phyloP scores from a whole-genome alignment of 306 rosid genomes.

The Neltuma alba region DNA sequence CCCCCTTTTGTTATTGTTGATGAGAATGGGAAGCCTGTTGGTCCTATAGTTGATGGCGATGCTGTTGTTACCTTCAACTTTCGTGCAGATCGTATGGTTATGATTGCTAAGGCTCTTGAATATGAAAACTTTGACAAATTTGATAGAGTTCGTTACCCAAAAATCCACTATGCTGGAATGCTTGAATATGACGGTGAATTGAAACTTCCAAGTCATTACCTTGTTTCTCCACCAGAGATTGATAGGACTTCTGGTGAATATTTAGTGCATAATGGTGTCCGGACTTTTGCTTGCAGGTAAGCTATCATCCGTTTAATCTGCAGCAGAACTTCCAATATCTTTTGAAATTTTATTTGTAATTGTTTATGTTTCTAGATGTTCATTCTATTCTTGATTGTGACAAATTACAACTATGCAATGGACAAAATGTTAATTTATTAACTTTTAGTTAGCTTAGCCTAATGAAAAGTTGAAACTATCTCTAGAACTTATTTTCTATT shows the following conservation, averaged over 20 bases:
- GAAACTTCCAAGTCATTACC: constrained; percentile 91
- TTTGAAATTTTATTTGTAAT: constrained; percentile 8
- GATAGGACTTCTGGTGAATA: constrained; percentile 99
- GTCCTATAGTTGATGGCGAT: constrained; percentile 97
- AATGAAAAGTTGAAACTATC: not conserved
- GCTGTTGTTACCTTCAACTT: constrained; percentile 96
- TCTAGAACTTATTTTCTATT: constrained; percentile 12
- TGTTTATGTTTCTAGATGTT: constrained; percentile 12
- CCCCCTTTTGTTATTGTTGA: constrained; percentile 95
- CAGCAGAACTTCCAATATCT: not conserved
- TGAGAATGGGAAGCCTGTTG: constrained; percentile 80
- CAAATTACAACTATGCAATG: not conserved
- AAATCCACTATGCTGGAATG: constrained; percentile 96
- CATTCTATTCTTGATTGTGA: constrained; percentile 14
- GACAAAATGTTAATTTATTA: not conserved
- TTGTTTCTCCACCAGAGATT: constrained; percentile 94
- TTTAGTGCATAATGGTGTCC: constrained; percentile 79
- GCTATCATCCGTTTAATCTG: constrained; percentile 9
- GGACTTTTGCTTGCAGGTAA: constrained; percentile 97
- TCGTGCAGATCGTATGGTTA: constrained; percentile 95
- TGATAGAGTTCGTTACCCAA: constrained; percentile 85
- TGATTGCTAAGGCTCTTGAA: constrained; percentile 97
- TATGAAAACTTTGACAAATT: constrained; percentile 87
- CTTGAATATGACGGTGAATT: constrained; percentile 97
- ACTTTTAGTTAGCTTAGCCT: not conserved